Evolutionary conservation across 352 stramenopile genomes (phyloP), one percentile per base, ranked within the genome.

Genomic region (Phytopythium mirpurense): DNA sequence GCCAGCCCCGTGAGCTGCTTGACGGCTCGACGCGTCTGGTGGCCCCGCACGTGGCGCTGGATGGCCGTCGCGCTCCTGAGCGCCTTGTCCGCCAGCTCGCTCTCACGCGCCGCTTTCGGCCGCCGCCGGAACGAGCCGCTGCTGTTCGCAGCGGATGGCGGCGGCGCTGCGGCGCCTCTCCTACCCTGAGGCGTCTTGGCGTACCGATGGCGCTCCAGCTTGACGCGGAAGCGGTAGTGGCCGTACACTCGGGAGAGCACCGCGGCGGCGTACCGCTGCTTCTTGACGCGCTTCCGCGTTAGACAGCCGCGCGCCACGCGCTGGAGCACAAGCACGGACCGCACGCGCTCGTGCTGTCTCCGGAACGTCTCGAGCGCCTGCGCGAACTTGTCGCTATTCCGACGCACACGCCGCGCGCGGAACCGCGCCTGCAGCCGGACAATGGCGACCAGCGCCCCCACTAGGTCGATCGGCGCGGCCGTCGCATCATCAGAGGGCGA

Each of bases 11-110:
- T 29, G 19, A 56, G 44, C 24, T 53, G 35, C 46, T 57, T 66
- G 35, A 65, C 51, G 40, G 54, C 24, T 24, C 62, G 63, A 15
- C 59, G 63, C 5, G 57, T 42, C 21, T 59, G 55, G 34, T 83
- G 62, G 14, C 67, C 68, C 8, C 70, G 70, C 21, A 77, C 68
- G 7, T 66, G 58, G 16, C 60, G 68, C 63, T 84, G 73, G 50
- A 84, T 79, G 26, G 43, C 47, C 14, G 46, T 45, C 3, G 70
- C 73, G 37, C 70, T 81, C 48, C 26, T 54, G 43, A 6, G 24
- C 19, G 34, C 63, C n/a, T 47, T 44, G 51, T 24, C n/a, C 9
- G 31, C 45, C 4, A 8, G 29, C 19, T 41, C 45, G 8, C n/a
- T 19, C 31, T 26, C 45, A 3, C 19, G 45, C 7, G 23, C 14